Conservation (phyloP, 2,329 filamentous ascomycete genomes). For the Fusarium citri region DNA sequence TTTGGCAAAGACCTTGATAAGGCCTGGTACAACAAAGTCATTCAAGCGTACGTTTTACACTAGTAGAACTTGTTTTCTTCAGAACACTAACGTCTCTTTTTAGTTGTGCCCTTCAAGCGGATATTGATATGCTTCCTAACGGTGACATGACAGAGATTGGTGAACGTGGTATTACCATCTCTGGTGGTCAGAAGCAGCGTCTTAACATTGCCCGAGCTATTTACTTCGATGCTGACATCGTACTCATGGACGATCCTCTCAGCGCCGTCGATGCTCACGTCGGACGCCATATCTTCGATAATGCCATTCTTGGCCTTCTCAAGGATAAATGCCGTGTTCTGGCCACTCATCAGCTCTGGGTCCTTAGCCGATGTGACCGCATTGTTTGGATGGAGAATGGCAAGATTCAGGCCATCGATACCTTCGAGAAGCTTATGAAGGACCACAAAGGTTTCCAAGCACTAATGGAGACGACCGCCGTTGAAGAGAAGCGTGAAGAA, state of each 20-base stretch:
- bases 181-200: conserved; percentile 93
- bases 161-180: conserved; percentile 94
- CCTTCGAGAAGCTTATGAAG: conserved; percentile 87
- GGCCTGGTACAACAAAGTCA: conserved; percentile 85
- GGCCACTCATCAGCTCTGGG: conserved; percentile 95
- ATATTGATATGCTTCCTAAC: conserved; percentile 92
- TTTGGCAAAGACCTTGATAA: conserved; percentile 85
- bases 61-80: no score
- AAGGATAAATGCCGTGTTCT: conserved; percentile 91
- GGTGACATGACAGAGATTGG: conserved; percentile 94
- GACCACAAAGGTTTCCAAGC: conserved; percentile 81
- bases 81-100: not conserved
- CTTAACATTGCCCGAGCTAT: conserved; percentile 90
- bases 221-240: conserved; percentile 75
- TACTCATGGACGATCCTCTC: conserved; percentile 76
- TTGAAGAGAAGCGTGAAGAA: conserved; percentile 71
- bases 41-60: conserved; percentile 70
- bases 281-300: conserved; percentile 85
- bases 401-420: conserved; percentile 85
- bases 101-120: conserved; percentile 82
- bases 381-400: conserved; percentile 95
- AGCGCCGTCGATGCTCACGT: conserved; percentile 78
- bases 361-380: conserved; percentile 88
- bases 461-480: conserved; percentile 86
- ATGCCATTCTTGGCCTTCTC: conserved; percentile 89